phyloP scores from a whole-genome alignment of 176 grass and related monocot species.

The Chloris gayana region DNA sequence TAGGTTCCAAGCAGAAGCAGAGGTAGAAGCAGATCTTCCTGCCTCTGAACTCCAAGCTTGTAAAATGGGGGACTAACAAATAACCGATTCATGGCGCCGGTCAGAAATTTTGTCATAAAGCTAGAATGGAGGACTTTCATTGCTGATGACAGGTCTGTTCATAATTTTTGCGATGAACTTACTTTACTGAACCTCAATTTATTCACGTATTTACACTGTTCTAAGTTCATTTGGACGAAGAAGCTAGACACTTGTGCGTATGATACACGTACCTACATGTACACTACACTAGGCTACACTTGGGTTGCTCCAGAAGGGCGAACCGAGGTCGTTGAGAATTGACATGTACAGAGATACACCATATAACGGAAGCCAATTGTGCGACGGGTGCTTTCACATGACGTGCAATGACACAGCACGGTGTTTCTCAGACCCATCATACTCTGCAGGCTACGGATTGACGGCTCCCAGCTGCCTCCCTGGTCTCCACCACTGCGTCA shows the following conservation, averaged over 20 bases:
- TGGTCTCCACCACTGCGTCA: constrained; percentile 32
- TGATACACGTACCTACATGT: constrained; percentile 32
- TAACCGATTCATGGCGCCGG: background rate
- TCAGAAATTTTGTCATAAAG: background rate
- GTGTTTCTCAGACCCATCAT: background rate
- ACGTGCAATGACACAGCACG: background rate
- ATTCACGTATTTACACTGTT: constrained; percentile 52
- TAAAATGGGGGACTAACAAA: background rate
- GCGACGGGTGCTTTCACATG: background rate
- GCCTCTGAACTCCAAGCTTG: background rate
- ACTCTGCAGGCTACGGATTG: background rate
- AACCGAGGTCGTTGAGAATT: background rate
- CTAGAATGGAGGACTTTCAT: background rate
- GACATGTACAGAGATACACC: constrained; percentile 14
- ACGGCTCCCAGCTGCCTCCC: background rate
- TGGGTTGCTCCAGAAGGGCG: background rate
- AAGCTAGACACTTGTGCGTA: constrained; percentile 24
- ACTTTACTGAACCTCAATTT: constrained; percentile 22
- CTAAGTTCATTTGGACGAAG: constrained; percentile 37
- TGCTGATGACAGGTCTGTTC: constrained; percentile 3
- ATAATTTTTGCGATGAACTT: constrained; percentile 10
- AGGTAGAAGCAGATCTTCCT: background rate
- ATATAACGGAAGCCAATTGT: background rate
- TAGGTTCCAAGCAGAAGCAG: background rate
- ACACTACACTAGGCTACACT: constrained; percentile 21